Evolutionary conservation across 495 filamentous ascomycete genomes (phyloP), one percentile per base, ranked within the genome.

Genomic region (Neurospora tetraspora): DNA sequence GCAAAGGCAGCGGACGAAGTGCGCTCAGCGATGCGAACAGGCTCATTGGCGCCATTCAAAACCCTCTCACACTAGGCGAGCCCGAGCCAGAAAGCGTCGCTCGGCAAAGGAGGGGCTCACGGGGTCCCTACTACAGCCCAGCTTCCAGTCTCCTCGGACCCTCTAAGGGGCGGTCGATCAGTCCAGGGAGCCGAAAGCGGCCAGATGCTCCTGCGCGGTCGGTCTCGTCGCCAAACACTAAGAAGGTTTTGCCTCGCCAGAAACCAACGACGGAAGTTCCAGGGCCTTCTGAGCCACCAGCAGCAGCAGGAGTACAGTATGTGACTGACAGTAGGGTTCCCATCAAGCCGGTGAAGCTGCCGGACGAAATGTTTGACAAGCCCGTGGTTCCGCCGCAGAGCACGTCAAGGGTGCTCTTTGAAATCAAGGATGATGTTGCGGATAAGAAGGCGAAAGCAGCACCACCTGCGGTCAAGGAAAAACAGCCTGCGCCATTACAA

Each of bases 41-140:
- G 34, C 83, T 94, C 4, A 94, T 94, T 68, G 90, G 91, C 72
- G 92, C 91, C 3, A 92, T 94, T 20, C 88, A 91, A 73, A 89
- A 89, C 68, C 86, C 92, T 4, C 75, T 88, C 3, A 68, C 86
- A 14, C 72, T 86, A 10, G 81, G 80, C 31, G 81, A 82, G n/a
- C 77, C 78, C 31, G 83, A 86, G 23, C 11, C 72, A 5, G 80
- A 83, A 37, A 37, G 4, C 2, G 69, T 69, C 1, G 59, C 69
- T n/a, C 53, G 43, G 6, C 74, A 74, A 39, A 69, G 78, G 47
- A 68, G 73, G n/a, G 71, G 27, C 23, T 71, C 76, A 0, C 70
- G 43, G 1, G 73, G 72, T 4, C 68, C 71, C 0, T 73, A 76
- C 40, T 75, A 75, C 59, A 69, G 36, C 39, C 53, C 76, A 31